Evolutionary conservation across 768 basidiomycete genomes (phyloP), one percentile per base, ranked within the genome.

Genomic region (Heimioporus sp.): DNA sequence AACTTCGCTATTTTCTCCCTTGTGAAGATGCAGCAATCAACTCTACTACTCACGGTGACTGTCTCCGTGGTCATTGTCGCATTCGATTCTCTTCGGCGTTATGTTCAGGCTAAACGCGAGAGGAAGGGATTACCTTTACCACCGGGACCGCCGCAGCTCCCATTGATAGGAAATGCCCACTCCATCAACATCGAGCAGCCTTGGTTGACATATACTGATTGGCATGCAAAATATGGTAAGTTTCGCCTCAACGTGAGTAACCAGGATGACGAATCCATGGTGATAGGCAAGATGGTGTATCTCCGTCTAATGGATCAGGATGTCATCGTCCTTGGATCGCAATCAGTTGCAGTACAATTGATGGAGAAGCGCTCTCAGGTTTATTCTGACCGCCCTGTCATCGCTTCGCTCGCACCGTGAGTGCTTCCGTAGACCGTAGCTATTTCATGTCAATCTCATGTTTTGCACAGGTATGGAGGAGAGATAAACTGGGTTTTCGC

Each of bases 361-460:
- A 65, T 82, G 37, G 76, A 79, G 44, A 65, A 68, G 40, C 73
- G 76, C 9, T 74, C 76, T 16, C 57, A 61, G 10, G 71, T 76
- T 19, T 80, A 80, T 56, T 79, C 79, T 10, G 78, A 78, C 56
- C 74, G 81, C 7, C 80, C 81, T 5, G 51, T 38, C 13, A 19
- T 65, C n/a, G 54, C 53, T 19, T 57, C 45, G 2, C 17, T 46
- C 3, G 35, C 32, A 12, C 53, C 54, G 57, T 59, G 38, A 48
- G 52, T 44, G 17, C 17, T 40, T 5, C 20, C 28, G 40, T 35
- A 35, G 34, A 35, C 15, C 34, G 16, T 15, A 31, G 9, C 15
- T 9, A 15, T 38, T 16, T 16, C 7, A 38, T 4, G n/a, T 4
- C 13, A 15, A n/a, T 38, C 7, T n/a, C 37, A n/a, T 9, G 2